Percentiles rank a stretch among this genome's conserved stretches.
Conservation (phyloP, 2,329 filamentous ascomycete species). For the Fusarium illudens region DNA sequence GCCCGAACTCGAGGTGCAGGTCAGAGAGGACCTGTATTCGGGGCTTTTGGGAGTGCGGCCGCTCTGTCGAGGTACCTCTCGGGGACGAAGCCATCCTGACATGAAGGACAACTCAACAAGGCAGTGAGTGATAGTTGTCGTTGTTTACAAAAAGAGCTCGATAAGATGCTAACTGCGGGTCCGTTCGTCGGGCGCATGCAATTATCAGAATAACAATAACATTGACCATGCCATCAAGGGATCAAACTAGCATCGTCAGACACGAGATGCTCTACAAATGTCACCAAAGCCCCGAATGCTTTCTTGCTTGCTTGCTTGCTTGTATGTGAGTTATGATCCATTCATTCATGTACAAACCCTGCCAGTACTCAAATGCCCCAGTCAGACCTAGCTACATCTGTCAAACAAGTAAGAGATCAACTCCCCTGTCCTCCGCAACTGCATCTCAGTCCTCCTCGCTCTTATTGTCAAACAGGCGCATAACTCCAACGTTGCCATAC, state of each 20-base stretch:
- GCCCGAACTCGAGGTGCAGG: constrained; percentile 55
- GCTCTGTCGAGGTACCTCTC: background rate
- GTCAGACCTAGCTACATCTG: background rate
- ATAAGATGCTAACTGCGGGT: background rate
- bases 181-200: background rate
- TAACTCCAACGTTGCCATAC: background rate
- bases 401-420: background rate
- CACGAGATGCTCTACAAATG: background rate
- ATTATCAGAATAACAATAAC: background rate
- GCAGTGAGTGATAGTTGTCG: background rate
- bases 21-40: constrained; percentile 52
- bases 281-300: background rate
- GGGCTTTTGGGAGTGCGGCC: background rate
- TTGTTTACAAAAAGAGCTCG: background rate
- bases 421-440: background rate
- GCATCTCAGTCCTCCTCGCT: background rate
- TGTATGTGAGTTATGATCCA: background rate
- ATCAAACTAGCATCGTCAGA: background rate
- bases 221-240: background rate
- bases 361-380: background rate
- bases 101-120: background rate
- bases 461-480: constrained; percentile 20
- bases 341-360: background rate
- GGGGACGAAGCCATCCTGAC: background rate
- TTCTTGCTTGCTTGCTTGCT: too few relatives aligned